Evolutionary conservation across 805 yeast genomes (phyloP).

Genomic region (Yarrowia yakushimensis): DNA sequence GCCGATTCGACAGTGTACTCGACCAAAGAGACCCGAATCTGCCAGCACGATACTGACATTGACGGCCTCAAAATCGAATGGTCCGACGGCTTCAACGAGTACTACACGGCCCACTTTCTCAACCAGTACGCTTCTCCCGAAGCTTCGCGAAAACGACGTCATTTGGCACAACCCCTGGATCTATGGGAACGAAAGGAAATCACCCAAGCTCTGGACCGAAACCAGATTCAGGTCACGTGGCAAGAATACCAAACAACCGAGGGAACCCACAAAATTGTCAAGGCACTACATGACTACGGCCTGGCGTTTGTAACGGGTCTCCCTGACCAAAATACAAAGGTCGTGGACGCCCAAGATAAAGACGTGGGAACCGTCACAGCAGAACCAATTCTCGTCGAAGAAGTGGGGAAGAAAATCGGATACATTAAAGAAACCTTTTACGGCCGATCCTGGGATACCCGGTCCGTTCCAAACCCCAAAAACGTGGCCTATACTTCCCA

Average conservation of each 20-base stretch:
- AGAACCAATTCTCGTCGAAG: conserved; percentile 38
- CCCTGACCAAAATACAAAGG: conserved; percentile 42
- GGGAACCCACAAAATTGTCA: conserved; percentile 42
- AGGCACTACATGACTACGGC: conserved; percentile 54
- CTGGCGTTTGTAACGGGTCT: conserved; percentile 52
- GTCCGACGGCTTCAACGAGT: conserved; percentile 46
- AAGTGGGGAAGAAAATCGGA: conserved; percentile 55
- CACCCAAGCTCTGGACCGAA: conserved; percentile 31
- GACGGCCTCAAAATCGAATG: conserved; percentile 45
- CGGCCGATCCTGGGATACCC: conserved; percentile 68
- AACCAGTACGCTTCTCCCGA: conserved; percentile 42
- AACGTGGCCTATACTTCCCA: conserved; percentile 68
- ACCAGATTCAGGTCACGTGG: conserved; percentile 39
- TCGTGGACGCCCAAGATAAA: conserved; percentile 30
- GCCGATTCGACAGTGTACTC: neutral
- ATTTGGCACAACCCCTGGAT: conserved; percentile 40
- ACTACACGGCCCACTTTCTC: conserved; percentile 49
- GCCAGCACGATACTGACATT: conserved; percentile 28
- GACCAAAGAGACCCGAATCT: neutral
- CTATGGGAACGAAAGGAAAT: conserved; percentile 31
- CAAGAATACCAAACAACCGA: conserved; percentile 42
- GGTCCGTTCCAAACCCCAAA: conserved; percentile 49
- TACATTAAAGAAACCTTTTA: conserved; percentile 68
- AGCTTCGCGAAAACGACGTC: conserved; percentile 39
- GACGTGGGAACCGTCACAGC: conserved; percentile 32